Percentiles rank a stretch among this genome's conserved stretches.
phyloP scores from a whole-genome alignment of 2,329 filamentous ascomycete species.

The Penicillium sp. region DNA sequence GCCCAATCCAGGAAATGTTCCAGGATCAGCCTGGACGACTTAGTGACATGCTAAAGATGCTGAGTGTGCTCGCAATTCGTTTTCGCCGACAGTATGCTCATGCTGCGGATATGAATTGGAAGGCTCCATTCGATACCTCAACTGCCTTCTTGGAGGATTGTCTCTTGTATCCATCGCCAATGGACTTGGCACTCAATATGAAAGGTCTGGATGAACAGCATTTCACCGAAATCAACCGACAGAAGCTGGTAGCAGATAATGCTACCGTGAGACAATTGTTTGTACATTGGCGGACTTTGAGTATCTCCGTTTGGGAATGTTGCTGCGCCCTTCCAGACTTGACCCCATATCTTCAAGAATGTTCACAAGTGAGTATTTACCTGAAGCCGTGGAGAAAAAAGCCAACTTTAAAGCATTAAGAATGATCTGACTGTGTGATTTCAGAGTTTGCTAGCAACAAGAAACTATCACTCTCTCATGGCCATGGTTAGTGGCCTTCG shows the following conservation, averaged over 20 bases:
- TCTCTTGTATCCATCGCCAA: constrained; percentile 32
- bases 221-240: constrained; percentile 31
- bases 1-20: constrained; percentile 41
- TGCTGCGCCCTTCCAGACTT: constrained; percentile 39
- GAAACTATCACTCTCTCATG: constrained; percentile 41
- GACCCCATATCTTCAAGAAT: constrained; percentile 35
- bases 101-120: constrained; percentile 37
- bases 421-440: constrained; percentile 4
- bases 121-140: constrained; percentile 31
- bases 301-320: constrained; percentile 39
- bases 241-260: constrained; percentile 27
- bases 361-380: constrained; percentile 33
- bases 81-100: constrained; percentile 40
- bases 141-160: constrained; percentile 38
- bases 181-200: constrained; percentile 35
- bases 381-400: not conserved
- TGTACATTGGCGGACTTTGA: constrained; percentile 34
- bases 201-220: constrained; percentile 30
- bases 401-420: not conserved
- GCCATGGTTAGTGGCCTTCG: constrained; percentile 40
- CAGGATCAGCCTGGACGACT: constrained; percentile 33
- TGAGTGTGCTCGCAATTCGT: constrained; percentile 37
- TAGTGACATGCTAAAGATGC: constrained; percentile 35
- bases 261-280: constrained; percentile 23
- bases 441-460: constrained; percentile 31